Evolutionary conservation across 2,329 filamentous ascomycete species (phyloP), one percentile per base, ranked within the genome.

Genomic region (Elsinoe fawcettii): DNA sequence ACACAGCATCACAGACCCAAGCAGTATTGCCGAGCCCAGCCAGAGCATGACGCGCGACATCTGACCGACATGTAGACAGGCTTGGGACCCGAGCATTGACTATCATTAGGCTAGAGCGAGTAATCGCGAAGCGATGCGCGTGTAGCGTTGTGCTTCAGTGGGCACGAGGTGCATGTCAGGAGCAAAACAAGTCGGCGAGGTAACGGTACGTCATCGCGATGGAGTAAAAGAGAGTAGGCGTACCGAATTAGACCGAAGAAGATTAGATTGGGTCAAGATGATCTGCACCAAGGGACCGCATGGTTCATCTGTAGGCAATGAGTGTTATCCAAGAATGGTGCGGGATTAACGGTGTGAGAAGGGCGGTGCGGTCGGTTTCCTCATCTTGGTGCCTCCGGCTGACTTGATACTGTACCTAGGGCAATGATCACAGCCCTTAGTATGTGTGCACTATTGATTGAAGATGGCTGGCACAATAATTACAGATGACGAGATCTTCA

Each of bases 91-190:
- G n/a, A 53, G 49, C 49, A 39, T 39, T 53, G 49, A 53, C 49
- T 53, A 37, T 53, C 49, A 53, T 53, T 53, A n/a, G 49, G 49
- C 49, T 53, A 12, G 18, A 39, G 32, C 32, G 49, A 53, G 14
- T 30, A 11, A 53, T 14, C 49, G 32, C 49, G 49, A 53, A 34
- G 16, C 39, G 49, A 53, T 53, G 49, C 46, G 46, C 46, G 46
- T 51, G 46, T 32, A 25, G 30, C 34, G 49, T 18, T 30, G 8
- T 53, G 30, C 8, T 25, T 36, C 14, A 20, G 49, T 39, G 49
- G 30, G 49, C 49, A 53, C 49, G 49, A 53, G 49, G 49, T 53
- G 49, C 49, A 53, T 53, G 49, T 53, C 49, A 53, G 49, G 49
- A 53, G 49, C 32, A 39, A 53, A n/a, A 25, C 25, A 53, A 37